These are phyloP conservation scores for Aspergillus wentii DNA, from an alignment of 495 filamentous ascomycete genomes.

Conservation along the genomic window DNA sequence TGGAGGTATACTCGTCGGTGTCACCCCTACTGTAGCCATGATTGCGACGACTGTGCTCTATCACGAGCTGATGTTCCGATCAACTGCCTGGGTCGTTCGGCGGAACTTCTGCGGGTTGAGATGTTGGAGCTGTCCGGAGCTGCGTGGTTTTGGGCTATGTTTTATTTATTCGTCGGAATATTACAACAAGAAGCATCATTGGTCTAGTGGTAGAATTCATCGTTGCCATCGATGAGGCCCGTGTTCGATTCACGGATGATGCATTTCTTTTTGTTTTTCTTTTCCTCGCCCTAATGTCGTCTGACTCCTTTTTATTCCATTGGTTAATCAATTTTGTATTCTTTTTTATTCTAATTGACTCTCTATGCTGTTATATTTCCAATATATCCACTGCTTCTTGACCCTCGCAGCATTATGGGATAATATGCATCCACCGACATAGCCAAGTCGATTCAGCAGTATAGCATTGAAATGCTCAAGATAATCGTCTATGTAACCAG, in stretches of 20 bases:
- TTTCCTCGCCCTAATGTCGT: constrained; percentile 4
- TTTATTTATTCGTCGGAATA: too few relatives aligned
- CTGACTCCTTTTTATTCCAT: constrained; percentile 3
- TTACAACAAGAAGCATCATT: constrained; percentile 38
- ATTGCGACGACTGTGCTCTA: constrained; percentile 21
- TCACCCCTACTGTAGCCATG: constrained; percentile 32
- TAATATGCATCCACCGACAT: constrained; percentile 29
- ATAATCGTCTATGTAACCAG: constrained; percentile 9
- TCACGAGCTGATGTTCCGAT: not conserved
- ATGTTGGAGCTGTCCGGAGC: too few relatives aligned
- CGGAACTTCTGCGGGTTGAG: rapidly evolving
- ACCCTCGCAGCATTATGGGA: too few relatives aligned
- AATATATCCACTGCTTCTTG: too few relatives aligned
- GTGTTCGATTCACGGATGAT: constrained; percentile 57
- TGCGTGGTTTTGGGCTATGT: too few relatives aligned
- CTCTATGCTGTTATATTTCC: too few relatives aligned
- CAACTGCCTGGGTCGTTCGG: not conserved
- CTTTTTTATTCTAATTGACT: too few relatives aligned
- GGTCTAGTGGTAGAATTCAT: constrained; percentile 59
- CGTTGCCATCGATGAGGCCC: constrained; percentile 57
- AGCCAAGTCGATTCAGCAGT: too few relatives aligned
- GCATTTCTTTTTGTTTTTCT: constrained; percentile 29
- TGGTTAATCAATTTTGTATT: too few relatives aligned
- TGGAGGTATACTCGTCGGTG: constrained; percentile 31
- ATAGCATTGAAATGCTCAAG: too few relatives aligned